phyloP scores from a whole-genome alignment of 2,329 filamentous ascomycete species.

The Exophiala xenobiotica region DNA sequence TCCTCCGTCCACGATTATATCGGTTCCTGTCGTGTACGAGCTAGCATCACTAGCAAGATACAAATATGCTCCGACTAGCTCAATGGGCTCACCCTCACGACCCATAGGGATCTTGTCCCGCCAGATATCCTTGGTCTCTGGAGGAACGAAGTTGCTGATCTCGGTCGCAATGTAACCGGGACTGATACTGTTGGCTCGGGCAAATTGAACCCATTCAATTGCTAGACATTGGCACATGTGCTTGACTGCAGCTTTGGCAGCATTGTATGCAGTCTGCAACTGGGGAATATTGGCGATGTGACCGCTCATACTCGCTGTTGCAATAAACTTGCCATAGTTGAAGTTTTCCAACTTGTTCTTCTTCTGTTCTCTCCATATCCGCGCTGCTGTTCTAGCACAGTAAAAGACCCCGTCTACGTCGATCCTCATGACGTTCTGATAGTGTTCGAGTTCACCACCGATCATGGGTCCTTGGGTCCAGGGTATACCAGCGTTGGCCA shows the following conservation, averaged over 20 bases:
- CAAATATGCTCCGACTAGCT: slow-evolving; percentile 80
- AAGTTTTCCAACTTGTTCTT: slow-evolving; percentile 62
- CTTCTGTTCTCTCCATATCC: slow-evolving; percentile 70
- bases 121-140: slow-evolving; percentile 70
- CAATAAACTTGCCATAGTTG: slow-evolving; percentile 68
- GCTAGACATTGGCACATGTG: slow-evolving; percentile 63
- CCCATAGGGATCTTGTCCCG: slow-evolving; percentile 78
- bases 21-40: slow-evolving; percentile 75
- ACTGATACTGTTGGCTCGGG: slow-evolving; percentile 66
- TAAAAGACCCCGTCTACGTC: slow-evolving; percentile 78
- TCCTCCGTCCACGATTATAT: slow-evolving; percentile 74
- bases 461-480: slow-evolving; percentile 70
- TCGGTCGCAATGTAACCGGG: slow-evolving; percentile 68
- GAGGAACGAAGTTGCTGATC: slow-evolving; percentile 62
- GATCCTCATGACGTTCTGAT: slow-evolving; percentile 66
- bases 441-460: slow-evolving; percentile 62
- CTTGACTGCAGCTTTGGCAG: slow-evolving; percentile 65
- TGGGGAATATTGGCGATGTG: slow-evolving; percentile 78
- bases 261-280: slow-evolving; percentile 70
- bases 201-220: slow-evolving; percentile 69
- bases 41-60: slow-evolving; percentile 79
- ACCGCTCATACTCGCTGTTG: slow-evolving; percentile 75
- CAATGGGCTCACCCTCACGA: slow-evolving; percentile 67
- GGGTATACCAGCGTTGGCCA: slow-evolving; percentile 74
- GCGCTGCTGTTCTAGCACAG: slow-evolving; percentile 68